Evolutionary conservation across 2,329 filamentous ascomycete genomes (phyloP).

Genomic region (Hypoxylon sp.): DNA sequence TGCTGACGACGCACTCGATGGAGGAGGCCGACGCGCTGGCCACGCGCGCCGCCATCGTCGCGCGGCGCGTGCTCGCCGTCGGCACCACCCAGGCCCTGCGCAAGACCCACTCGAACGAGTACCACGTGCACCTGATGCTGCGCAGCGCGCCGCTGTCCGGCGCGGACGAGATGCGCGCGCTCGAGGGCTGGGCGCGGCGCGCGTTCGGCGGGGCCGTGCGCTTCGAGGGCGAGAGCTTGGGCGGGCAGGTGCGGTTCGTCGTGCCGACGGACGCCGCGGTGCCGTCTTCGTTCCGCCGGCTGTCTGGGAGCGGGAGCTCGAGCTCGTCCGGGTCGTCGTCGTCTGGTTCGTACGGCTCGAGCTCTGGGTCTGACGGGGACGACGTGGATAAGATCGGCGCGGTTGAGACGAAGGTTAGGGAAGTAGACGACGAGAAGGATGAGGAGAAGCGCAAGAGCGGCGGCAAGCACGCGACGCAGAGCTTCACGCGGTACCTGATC

Average conservation of each 20-base stretch:
- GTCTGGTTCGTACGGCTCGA: neutral
- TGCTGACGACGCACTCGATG: constrained; percentile 84
- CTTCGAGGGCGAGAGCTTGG: constrained; percentile 69
- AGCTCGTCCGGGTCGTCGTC: neutral
- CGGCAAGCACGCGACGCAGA: constrained; percentile 29
- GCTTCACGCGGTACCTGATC: constrained; percentile 51
- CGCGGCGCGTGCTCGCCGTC: constrained; percentile 44
- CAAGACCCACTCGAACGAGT: constrained; percentile 47
- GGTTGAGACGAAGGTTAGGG: constrained; percentile 12
- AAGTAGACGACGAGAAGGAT: neutral
- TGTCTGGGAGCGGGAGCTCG: neutral
- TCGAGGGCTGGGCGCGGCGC: constrained; percentile 61
- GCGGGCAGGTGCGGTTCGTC: constrained; percentile 75
- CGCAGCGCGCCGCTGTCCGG: constrained; percentile 42
- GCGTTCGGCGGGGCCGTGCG: constrained; percentile 63
- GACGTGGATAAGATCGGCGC: constrained; percentile 14
- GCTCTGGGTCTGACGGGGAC: neutral
- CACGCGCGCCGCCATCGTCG: constrained; percentile 71
- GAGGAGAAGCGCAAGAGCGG: constrained; percentile 26
- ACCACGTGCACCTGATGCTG: constrained; percentile 48
- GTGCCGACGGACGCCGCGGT: constrained; percentile 59
- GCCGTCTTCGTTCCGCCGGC: neutral
- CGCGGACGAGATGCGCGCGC: constrained; percentile 37
- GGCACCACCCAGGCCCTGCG: constrained; percentile 46
- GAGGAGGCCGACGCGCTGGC: constrained; percentile 84